These are phyloP conservation scores for Petunia axillaris DNA, from an alignment of 257 asterid genomes.

Conservation along the genomic window DNA sequence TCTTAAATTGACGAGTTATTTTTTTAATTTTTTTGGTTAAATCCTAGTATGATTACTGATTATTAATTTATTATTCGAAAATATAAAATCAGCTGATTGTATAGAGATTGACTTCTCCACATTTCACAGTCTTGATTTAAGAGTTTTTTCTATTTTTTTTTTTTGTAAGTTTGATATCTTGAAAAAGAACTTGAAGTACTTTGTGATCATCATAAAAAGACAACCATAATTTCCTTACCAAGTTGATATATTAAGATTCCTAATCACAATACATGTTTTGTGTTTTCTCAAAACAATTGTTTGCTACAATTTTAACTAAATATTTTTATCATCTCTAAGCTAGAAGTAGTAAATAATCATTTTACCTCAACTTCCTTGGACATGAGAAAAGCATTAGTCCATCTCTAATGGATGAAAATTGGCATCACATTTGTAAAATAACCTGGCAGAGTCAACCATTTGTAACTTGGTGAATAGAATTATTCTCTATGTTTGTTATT, in stretches of 20 bases:
- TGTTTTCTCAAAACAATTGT: background rate
- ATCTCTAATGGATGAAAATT: background rate
- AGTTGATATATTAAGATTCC: background rate
- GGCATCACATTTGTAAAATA: slow-evolving; percentile 1
- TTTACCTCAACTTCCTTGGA: background rate
- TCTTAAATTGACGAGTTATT: background rate
- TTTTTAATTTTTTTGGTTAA: too few relatives aligned
- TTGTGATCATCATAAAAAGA: background rate
- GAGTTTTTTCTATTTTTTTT: background rate
- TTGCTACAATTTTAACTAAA: background rate
- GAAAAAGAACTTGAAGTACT: background rate
- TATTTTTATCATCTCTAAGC: background rate
- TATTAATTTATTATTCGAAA: too few relatives aligned
- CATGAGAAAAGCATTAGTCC: background rate
- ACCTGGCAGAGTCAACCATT: background rate
- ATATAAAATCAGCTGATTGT: background rate
- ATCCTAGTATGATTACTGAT: too few relatives aligned
- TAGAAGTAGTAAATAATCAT: background rate
- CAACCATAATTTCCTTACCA: background rate
- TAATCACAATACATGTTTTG: background rate
- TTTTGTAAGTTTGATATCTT: background rate
- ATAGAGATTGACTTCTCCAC: background rate
- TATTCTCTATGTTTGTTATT: too few relatives aligned
- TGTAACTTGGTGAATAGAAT: too few relatives aligned
- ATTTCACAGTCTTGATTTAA: background rate